A percentile compares a stretch with the other conserved stretches of the same genome.
Conservation (phyloP, 768 basidiomycete species). For the Hortiboletus campestris region DNA sequence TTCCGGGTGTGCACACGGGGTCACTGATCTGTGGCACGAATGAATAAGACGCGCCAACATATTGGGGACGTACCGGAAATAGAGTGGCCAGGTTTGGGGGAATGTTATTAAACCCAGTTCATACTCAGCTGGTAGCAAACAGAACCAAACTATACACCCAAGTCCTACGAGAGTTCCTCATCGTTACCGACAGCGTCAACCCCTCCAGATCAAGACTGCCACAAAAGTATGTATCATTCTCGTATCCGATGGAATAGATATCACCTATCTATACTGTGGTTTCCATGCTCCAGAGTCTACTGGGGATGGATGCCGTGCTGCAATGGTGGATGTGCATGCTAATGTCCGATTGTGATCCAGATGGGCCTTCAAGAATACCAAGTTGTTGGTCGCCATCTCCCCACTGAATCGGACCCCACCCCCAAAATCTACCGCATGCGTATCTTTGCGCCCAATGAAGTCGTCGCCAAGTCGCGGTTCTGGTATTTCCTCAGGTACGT, state of each 20-base stretch:
- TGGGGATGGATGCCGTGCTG: constrained; percentile 33
- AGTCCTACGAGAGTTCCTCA: constrained; percentile 19
- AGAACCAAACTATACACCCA: constrained; percentile 26
- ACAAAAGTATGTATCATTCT: constrained; percentile 29
- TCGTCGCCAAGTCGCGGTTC: constrained; percentile 98
- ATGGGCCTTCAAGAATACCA: constrained; percentile 91
- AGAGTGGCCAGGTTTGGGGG: too few species aligned
- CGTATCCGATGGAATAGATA: not conserved
- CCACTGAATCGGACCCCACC: constrained; percentile 87
- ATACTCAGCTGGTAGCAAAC: constrained; percentile 24
- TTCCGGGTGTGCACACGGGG: too few species aligned
- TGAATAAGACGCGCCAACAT: too few species aligned
- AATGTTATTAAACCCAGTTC: too few species aligned
- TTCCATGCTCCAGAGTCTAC: not conserved
- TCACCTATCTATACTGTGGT: not conserved
- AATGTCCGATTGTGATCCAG: constrained; percentile 31
- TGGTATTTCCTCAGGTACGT: constrained; percentile 96
- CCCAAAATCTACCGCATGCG: constrained; percentile 99
- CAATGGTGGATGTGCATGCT: constrained; percentile 20
- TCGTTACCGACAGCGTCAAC: constrained; percentile 30
- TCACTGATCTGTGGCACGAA: too few species aligned
- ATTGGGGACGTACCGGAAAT: too few species aligned
- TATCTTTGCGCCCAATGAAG: constrained; percentile 98
- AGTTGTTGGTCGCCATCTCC: constrained; percentile 96
- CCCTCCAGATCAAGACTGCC: constrained; percentile 21